These are phyloP conservation scores for Periglandula ipomoeae DNA, from an alignment of 2,329 filamentous ascomycete genomes.

Conservation along the genomic window DNA sequence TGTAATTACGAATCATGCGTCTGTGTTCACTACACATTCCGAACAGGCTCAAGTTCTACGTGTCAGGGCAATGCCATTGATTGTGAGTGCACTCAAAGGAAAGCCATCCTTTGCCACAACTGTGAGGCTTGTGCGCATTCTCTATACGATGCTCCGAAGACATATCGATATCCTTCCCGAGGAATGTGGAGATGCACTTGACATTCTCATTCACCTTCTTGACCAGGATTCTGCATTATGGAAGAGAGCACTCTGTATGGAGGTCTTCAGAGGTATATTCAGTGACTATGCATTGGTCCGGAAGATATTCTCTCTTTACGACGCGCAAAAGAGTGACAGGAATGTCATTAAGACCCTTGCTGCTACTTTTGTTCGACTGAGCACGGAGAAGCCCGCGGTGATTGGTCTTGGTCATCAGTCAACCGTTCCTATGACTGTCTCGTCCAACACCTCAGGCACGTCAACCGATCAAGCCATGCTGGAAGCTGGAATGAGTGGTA, in stretches of 20 bases:
- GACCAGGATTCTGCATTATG: constrained; percentile 78
- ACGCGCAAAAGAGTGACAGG: constrained; percentile 62
- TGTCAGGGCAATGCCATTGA: constrained; percentile 70
- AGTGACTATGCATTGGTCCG: constrained; percentile 69
- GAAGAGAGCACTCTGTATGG: constrained; percentile 86
- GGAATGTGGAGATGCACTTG: constrained; percentile 77
- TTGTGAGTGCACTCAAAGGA: constrained; percentile 69
- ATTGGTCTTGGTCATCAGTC: constrained; percentile 89
- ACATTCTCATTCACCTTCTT: constrained; percentile 73
- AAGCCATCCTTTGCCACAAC: constrained; percentile 73
- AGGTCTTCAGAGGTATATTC: constrained; percentile 81
- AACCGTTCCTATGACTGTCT: constrained; percentile 59
- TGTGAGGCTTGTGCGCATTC: constrained; percentile 70
- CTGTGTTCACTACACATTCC: constrained; percentile 65
- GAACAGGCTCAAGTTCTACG: constrained; percentile 77
- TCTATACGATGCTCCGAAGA: constrained; percentile 71
- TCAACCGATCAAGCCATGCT: constrained; percentile 77
- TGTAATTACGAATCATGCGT: constrained; percentile 75
- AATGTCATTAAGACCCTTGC: constrained; percentile 74
- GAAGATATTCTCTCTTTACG: constrained; percentile 72
- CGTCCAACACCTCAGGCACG: constrained; percentile 44
- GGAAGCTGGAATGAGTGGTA: constrained; percentile 79
- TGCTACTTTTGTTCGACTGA: constrained; percentile 82
- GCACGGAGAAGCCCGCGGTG: constrained; percentile 78
- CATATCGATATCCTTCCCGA: constrained; percentile 65